Evolutionary conservation across 306 rosid species (phyloP).

Genomic region (Castanospermum australe): DNA sequence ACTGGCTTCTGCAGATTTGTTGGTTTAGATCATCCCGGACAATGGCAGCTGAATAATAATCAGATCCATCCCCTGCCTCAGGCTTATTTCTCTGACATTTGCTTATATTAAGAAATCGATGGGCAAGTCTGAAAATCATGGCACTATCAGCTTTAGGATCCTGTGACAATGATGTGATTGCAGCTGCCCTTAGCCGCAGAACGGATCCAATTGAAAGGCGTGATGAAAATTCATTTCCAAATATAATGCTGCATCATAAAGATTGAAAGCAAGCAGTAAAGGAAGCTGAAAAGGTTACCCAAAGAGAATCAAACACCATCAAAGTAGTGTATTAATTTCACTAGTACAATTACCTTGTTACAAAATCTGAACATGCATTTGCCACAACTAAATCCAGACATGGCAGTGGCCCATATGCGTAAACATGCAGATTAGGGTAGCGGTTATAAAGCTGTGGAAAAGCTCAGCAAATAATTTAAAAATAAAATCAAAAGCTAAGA

Average conservation of each 20-base stretch:
- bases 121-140: constrained; percentile 65
- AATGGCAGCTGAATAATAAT: constrained; percentile 27
- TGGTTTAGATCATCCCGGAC: constrained; percentile 28
- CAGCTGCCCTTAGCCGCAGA: constrained; percentile 85
- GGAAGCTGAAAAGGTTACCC: constrained; percentile 15
- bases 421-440: constrained; percentile 79
- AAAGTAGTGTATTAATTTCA: not conserved
- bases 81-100: constrained; percentile 42
- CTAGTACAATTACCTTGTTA: constrained; percentile 65
- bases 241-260: constrained; percentile 64
- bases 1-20: constrained; percentile 33
- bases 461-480: constrained; percentile 22
- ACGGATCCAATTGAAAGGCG: constrained; percentile 84
- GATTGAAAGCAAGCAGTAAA: constrained; percentile 20
- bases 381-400: constrained; percentile 84
- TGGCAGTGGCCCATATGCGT: constrained; percentile 91
- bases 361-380: constrained; percentile 75
- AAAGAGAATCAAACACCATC: not conserved
- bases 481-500: not conserved
- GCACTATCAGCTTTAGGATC: constrained; percentile 62
- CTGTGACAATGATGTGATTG: constrained; percentile 72
- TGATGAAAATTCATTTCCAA: constrained; percentile 77
- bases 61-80: constrained; percentile 40
- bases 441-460: constrained; percentile 61
- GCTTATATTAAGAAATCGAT: constrained; percentile 50